A percentile compares a stretch with the other conserved stretches of the same genome.
phyloP scores from a whole-genome alignment of 345 rosid genomes.

The Fremontodendron californicum region DNA sequence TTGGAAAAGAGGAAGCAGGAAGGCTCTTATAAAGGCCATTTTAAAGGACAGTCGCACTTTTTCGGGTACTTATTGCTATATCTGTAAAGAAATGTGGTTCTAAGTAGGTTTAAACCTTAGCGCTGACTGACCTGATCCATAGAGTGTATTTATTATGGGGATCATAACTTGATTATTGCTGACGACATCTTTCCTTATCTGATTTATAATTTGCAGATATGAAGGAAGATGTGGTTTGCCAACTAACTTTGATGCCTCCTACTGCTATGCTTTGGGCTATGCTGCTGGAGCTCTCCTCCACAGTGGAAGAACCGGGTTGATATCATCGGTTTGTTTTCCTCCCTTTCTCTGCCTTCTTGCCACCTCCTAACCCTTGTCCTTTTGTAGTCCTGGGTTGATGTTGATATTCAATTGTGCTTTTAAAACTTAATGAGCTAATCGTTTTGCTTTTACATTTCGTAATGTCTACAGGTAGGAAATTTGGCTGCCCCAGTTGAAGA shows the following conservation, averaged over 20 bases:
- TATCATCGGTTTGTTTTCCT: conserved; percentile 62
- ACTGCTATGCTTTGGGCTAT: conserved; percentile 91
- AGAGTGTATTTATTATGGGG: neutral
- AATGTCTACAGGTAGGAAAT: conserved; percentile 69
- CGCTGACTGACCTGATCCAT: neutral
- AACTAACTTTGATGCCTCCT: conserved; percentile 84
- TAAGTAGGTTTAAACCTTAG: neutral
- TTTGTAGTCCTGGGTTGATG: conserved; percentile 3
- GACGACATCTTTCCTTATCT: neutral
- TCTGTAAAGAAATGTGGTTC: neutral
- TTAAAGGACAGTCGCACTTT: conserved; percentile 92
- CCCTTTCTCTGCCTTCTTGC: neutral
- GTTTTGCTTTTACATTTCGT: neutral
- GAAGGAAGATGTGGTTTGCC: conserved; percentile 99
- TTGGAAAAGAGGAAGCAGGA: conserved; percentile 77
- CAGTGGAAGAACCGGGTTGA: conserved; percentile 77
- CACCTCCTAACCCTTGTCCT: neutral
- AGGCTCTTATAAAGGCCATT: conserved; percentile 54
- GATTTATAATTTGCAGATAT: conserved; percentile 46
- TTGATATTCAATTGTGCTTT: neutral
- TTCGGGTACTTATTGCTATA: conserved; percentile 56
- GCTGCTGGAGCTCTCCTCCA: conserved; percentile 91
- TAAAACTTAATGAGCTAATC: neutral
- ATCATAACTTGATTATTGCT: neutral
- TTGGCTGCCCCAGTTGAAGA: conserved; percentile 79